These are phyloP conservation scores for Capsicum baccatum DNA, from an alignment of 257 asterid species.

Conservation along the genomic window DNA sequence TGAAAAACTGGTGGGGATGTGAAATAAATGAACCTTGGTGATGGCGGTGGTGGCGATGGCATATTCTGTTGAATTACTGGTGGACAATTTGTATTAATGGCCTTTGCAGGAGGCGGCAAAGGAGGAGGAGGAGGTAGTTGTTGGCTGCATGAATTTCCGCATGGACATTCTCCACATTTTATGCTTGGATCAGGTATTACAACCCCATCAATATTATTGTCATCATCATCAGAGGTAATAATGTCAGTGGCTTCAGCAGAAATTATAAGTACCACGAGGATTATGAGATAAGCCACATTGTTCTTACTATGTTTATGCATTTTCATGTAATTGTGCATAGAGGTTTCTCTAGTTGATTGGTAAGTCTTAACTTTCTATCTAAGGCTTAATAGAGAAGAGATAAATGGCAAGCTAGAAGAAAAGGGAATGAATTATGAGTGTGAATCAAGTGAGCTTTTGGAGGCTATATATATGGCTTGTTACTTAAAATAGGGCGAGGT, in stretches of 20 bases:
- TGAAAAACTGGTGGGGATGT: conserved; percentile 30
- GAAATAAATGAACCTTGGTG: conserved; percentile 45
- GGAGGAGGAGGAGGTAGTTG: conserved; percentile 39
- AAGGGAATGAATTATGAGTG: not conserved
- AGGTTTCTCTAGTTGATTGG: not conserved
- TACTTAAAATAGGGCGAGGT: not conserved
- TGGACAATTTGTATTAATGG: conserved; percentile 16
- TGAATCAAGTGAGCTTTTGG: not conserved
- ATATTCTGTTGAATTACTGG: conserved; percentile 32
- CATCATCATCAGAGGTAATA: conserved; percentile 22
- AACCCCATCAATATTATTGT: conserved; percentile 28
- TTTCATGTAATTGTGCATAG: conserved; percentile 29
- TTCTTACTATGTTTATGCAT: conserved; percentile 24
- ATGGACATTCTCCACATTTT: conserved; percentile 78
- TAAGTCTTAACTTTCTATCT: not conserved
- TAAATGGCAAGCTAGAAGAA: not conserved
- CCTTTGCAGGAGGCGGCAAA: not conserved
- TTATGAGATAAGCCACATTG: not conserved
- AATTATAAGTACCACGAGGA: conserved; percentile 25
- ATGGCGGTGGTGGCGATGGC: conserved; percentile 18
- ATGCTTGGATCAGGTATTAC: conserved; percentile 44
- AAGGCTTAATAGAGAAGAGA: not conserved
- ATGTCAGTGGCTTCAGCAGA: not conserved
- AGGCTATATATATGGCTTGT: not conserved
- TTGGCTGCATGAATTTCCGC: conserved; percentile 60